Evolutionary conservation across 148 eudicot genomes (phyloP).

Genomic region (Arbutus unedo): DNA sequence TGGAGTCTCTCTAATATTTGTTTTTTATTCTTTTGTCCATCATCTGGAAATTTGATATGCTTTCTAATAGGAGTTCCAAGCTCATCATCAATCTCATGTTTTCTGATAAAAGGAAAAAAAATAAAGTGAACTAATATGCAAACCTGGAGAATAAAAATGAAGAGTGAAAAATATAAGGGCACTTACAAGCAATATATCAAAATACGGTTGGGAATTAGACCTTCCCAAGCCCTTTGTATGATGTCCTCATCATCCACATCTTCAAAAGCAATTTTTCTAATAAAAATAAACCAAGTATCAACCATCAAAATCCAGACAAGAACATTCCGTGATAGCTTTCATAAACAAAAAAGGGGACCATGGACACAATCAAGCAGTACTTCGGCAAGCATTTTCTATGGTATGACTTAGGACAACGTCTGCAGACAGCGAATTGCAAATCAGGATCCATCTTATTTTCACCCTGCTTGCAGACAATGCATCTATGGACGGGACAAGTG

Average conservation of each 20-base stretch:
- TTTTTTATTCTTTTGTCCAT: conserved; percentile 30
- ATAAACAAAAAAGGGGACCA: conserved; percentile 1
- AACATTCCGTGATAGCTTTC: background rate
- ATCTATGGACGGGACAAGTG: conserved; percentile 76
- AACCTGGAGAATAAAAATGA: background rate
- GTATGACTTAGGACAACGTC: conserved; percentile 92
- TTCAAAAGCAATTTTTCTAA: conserved; percentile 63
- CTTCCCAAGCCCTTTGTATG: conserved; percentile 77
- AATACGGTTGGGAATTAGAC: conserved; percentile 66
- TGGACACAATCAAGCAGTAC: conserved; percentile 28
- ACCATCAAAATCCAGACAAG: conserved; percentile 5
- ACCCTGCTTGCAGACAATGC: conserved; percentile 55
- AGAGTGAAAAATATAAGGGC: background rate
- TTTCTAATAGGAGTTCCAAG: conserved; percentile 66
- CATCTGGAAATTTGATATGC: conserved; percentile 64
- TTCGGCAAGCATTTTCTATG: conserved; percentile 90
- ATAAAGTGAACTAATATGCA: background rate
- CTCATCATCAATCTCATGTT: conserved; percentile 59
- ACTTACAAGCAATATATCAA: conserved; percentile 92
- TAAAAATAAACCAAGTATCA: conserved; percentile 23
- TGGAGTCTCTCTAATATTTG: conserved; percentile 19
- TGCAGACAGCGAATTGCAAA: conserved; percentile 79
- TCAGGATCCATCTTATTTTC: conserved; percentile 48
- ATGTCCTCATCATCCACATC: conserved; percentile 39
- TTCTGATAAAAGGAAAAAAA: conserved; percentile 36